A percentile compares a stretch with the other conserved stretches of the same genome.
Evolutionary conservation across 805 yeast genomes (phyloP).

Genomic region (Dipodascus geniculatus): DNA sequence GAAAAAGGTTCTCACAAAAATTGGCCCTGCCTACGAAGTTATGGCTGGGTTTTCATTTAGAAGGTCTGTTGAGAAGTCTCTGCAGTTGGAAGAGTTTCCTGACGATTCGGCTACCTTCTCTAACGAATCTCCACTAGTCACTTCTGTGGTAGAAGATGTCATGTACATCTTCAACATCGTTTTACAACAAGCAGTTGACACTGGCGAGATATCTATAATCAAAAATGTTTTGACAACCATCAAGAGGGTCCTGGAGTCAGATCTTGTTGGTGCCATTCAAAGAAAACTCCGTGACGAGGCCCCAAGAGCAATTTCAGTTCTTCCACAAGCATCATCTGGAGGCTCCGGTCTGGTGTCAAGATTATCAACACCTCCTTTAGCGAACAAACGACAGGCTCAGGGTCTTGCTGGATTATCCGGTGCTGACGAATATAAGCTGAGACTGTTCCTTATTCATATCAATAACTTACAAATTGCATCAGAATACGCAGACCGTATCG

Average conservation of each 20-base stretch:
- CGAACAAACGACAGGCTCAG: conserved; percentile 9
- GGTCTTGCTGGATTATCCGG: conserved; percentile 14
- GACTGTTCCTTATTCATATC: conserved; percentile 50
- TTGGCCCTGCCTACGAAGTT: conserved; percentile 51
- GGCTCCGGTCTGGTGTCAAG: conserved; percentile 5
- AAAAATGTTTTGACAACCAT: conserved; percentile 43
- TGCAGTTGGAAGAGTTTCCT: conserved; percentile 69
- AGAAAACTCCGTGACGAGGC: conserved; percentile 34
- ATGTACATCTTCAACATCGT: conserved; percentile 61
- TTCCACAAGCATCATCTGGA: conserved; percentile 4
- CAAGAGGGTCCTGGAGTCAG: conserved; percentile 50
- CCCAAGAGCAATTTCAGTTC: conserved; percentile 22
- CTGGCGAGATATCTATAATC: conserved; percentile 53
- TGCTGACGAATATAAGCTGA: conserved; percentile 36
- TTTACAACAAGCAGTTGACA: conserved; percentile 51
- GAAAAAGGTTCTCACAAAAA: conserved; percentile 39
- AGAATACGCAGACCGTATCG: conserved; percentile 42
- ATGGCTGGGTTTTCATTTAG: conserved; percentile 57
- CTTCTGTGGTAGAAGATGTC: conserved; percentile 81
- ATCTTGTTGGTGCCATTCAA: conserved; percentile 45
- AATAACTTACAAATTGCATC: conserved; percentile 62
- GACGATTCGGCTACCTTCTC: conserved; percentile 27
- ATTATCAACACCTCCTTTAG: conserved; percentile 6
- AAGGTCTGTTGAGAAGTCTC: conserved; percentile 71
- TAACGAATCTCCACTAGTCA: conserved; percentile 49